A percentile compares a stretch with the other conserved stretches of the same genome.
These are phyloP conservation scores for Vigna angularis DNA, from an alignment of 306 rosid species.

Conservation along the genomic window DNA sequence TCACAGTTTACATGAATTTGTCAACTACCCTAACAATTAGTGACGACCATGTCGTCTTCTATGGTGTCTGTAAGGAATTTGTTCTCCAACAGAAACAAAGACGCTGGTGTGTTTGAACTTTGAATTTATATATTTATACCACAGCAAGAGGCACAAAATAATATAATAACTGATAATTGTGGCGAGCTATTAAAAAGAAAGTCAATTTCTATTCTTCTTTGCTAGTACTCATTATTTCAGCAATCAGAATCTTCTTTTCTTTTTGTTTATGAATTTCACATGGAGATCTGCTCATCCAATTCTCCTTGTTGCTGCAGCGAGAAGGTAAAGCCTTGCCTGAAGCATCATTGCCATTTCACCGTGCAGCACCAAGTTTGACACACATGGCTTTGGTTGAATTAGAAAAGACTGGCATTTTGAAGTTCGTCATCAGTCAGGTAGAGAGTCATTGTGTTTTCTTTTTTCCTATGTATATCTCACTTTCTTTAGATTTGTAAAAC, in stretches of 20 bases:
- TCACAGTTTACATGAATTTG: conserved; percentile 17
- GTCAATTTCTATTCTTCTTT: conserved; percentile 29
- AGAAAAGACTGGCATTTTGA: conserved; percentile 85
- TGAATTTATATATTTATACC: conserved; percentile 17
- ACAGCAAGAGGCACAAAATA: background rate
- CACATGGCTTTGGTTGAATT: conserved; percentile 92
- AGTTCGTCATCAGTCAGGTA: conserved; percentile 96
- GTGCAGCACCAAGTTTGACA: conserved; percentile 90
- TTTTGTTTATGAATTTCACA: conserved; percentile 32
- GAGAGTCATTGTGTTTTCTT: conserved; percentile 27
- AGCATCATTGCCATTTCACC: conserved; percentile 98
- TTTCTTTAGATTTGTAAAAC: conserved; percentile 2
- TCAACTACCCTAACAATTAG: background rate
- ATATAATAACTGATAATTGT: conserved; percentile 21
- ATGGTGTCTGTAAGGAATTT: conserved; percentile 8
- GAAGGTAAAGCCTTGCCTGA: conserved; percentile 98
- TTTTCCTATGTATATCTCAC: conserved; percentile 4
- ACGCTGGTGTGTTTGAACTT: conserved; percentile 14
- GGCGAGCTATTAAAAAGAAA: conserved; percentile 1
- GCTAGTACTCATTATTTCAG: conserved; percentile 26
- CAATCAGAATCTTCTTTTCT: conserved; percentile 36
- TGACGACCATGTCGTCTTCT: background rate
- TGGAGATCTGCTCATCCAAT: conserved; percentile 36
- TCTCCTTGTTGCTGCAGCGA: conserved; percentile 61
- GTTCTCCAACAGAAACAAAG: conserved; percentile 12